A percentile compares a stretch with the other conserved stretches of the same genome.
phyloP scores from a whole-genome alignment of 371 early-diverging fungal species.

The Lichtheimia hyalospora region DNA sequence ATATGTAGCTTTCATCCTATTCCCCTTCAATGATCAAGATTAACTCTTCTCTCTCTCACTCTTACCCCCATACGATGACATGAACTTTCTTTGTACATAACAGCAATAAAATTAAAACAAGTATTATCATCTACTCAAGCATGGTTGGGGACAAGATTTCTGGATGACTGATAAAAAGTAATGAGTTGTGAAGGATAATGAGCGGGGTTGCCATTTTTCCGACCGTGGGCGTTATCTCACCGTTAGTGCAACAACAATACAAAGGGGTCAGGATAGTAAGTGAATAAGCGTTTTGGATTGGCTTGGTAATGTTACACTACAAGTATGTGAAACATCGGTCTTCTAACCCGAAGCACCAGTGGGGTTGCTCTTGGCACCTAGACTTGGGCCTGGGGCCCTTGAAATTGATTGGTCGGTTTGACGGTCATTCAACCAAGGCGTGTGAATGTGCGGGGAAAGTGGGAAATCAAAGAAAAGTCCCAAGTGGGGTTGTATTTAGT shows the following conservation, averaged over 20 bases:
- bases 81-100: background rate
- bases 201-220: background rate
- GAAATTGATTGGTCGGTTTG: background rate
- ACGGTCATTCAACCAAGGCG: background rate
- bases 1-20: background rate
- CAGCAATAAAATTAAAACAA: background rate
- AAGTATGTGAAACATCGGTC: conserved; percentile 2
- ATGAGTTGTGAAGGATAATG: background rate
- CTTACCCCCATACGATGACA: background rate
- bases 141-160: no score
- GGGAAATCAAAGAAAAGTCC: background rate
- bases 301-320: background rate
- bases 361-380: background rate
- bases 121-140: background rate
- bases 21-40: background rate
- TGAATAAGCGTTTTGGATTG: background rate
- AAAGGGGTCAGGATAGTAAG: conserved; percentile 9
- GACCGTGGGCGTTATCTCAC: conserved; percentile 3
- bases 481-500: background rate
- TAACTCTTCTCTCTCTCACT: background rate
- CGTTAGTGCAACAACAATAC: conserved; percentile 2
- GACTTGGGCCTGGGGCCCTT: conserved; percentile 1
- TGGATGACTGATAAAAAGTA: background rate
- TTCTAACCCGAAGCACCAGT: background rate
- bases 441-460: background rate